phyloP scores from a whole-genome alignment of 345 rosid genomes.

The Acer saccharum region DNA sequence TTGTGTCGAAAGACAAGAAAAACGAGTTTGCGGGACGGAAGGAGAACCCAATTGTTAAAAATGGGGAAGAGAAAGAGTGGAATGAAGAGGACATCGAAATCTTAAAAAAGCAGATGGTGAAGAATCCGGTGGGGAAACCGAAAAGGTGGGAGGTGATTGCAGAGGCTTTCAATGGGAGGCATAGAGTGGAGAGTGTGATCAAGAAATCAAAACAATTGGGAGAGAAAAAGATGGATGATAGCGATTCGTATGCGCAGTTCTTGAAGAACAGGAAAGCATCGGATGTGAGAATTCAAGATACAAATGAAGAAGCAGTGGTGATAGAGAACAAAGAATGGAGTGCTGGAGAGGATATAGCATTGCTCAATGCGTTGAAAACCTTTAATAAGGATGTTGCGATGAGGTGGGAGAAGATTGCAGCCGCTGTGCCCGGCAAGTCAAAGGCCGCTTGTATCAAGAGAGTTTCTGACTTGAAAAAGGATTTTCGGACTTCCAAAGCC shows the following conservation, averaged over 20 bases:
- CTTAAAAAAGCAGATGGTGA: conserved; percentile 76
- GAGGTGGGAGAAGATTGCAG: conserved; percentile 97
- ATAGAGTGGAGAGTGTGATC: conserved; percentile 72
- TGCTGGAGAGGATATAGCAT: conserved; percentile 75
- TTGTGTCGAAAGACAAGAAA: conserved; percentile 33
- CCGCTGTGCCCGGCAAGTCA: conserved; percentile 82
- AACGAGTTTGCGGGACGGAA: conserved; percentile 23
- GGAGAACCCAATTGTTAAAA: conserved; percentile 29
- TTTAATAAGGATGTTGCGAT: conserved; percentile 77
- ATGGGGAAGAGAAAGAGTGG: conserved; percentile 63
- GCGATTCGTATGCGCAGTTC: conserved; percentile 71
- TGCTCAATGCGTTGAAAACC: conserved; percentile 83
- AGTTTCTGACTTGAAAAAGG: conserved; percentile 76
- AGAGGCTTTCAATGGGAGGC: conserved; percentile 67
- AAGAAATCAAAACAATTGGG: conserved; percentile 80
- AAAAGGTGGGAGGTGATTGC: conserved; percentile 86
- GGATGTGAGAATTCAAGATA: conserved; percentile 43
- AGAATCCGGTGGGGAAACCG: conserved; percentile 84
- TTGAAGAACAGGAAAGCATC: conserved; percentile 79
- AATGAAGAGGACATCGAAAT: conserved; percentile 67
- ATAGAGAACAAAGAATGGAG: conserved; percentile 49
- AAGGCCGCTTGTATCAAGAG: conserved; percentile 89
- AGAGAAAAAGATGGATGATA: conserved; percentile 60
- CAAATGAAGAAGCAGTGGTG: conserved; percentile 21
- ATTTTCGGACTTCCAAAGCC: conserved; percentile 73